These are phyloP conservation scores for Prunus padus DNA, from an alignment of 306 rosid species.

Conservation along the genomic window DNA sequence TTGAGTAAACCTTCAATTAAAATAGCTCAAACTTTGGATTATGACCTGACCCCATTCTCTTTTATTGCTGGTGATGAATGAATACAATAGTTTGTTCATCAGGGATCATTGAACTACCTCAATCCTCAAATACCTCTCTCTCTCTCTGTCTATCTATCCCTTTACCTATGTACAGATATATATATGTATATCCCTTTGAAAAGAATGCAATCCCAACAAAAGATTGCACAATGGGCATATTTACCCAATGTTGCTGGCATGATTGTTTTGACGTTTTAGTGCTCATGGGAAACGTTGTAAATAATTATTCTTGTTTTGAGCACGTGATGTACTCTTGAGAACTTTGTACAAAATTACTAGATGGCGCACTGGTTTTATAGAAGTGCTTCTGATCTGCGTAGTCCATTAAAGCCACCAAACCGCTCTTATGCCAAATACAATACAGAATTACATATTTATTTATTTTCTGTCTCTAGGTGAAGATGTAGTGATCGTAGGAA, in stretches of 20 bases:
- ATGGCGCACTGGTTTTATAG: neutral
- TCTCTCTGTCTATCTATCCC: conserved; percentile 17
- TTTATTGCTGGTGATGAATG: conserved; percentile 25
- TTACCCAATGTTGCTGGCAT: too few species aligned
- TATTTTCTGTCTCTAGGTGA: neutral
- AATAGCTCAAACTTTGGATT: conserved; percentile 5
- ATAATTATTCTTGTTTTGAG: neutral
- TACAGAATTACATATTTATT: neutral
- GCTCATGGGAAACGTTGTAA: too few species aligned
- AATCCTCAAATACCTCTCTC: conserved; percentile 59
- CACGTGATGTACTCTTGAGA: neutral
- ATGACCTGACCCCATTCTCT: conserved; percentile 16
- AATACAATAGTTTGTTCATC: conserved; percentile 57
- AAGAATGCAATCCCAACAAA: too few species aligned
- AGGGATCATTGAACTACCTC: conserved; percentile 61
- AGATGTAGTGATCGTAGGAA: neutral
- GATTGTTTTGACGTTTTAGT: too few species aligned
- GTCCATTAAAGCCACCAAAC: neutral
- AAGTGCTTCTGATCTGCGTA: neutral
- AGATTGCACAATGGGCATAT: too few species aligned
- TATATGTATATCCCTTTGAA: too few species aligned
- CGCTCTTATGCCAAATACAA: neutral
- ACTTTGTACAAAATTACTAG: neutral
- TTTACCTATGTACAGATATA: too few species aligned
- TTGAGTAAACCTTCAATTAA: too few species aligned